Conservation (phyloP, 1,284 basidiomycete species). For the Wallemia hederae region DNA sequence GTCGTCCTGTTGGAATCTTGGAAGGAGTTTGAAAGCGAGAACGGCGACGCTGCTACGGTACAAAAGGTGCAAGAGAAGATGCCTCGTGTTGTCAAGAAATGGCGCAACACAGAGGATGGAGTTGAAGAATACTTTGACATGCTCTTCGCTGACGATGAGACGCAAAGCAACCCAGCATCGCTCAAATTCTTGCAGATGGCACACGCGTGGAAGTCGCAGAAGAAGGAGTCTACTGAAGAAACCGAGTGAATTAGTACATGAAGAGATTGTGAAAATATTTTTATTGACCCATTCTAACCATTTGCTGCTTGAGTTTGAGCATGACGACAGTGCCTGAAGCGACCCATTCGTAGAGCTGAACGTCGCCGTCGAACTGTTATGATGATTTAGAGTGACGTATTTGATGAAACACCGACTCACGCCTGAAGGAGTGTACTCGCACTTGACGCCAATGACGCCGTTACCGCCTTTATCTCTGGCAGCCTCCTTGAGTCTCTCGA, state of each 20-base stretch:
- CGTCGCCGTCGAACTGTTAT: not conserved
- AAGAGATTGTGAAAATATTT: not conserved
- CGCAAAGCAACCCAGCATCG: constrained; percentile 60
- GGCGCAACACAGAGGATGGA: constrained; percentile 50
- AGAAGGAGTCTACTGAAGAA: not conserved
- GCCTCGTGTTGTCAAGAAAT: constrained; percentile 64
- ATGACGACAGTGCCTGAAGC: not conserved
- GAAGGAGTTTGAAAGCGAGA: constrained; percentile 60
- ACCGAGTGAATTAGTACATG: not conserved
- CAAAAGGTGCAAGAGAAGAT: constrained; percentile 59
- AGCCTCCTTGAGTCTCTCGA: not conserved
- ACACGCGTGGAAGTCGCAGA: constrained; percentile 35
- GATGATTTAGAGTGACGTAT: not conserved
- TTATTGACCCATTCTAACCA: constrained; percentile 1
- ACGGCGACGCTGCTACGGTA: constrained; percentile 38
- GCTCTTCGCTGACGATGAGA: constrained; percentile 78
- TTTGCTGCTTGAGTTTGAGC: not conserved
- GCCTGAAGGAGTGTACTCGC: not conserved
- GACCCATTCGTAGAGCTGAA: not conserved
- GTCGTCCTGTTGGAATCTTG: constrained; percentile 69
- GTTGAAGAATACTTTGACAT: constrained; percentile 80
- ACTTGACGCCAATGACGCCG: not conserved
- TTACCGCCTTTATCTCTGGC: not conserved
- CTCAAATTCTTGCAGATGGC: constrained; percentile 65
- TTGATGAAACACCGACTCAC: not conserved